A percentile compares a stretch with the other conserved stretches of the same genome.
These are phyloP conservation scores for Penicillium sp. DNA, from an alignment of 2,329 filamentous ascomycete species.

Conservation along the genomic window DNA sequence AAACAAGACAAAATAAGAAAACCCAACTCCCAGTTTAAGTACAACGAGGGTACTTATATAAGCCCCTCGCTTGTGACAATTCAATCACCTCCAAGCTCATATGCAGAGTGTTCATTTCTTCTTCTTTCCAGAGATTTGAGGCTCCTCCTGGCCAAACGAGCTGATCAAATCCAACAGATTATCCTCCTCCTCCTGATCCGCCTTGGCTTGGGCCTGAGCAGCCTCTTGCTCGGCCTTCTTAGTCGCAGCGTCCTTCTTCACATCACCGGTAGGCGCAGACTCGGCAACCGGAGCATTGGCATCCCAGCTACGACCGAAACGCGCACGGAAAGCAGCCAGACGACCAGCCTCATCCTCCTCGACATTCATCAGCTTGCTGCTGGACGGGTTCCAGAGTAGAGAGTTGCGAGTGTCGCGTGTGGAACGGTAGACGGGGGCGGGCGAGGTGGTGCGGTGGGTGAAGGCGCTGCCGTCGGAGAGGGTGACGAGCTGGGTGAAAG, in stretches of 20 bases:
- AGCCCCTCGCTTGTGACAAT: background rate
- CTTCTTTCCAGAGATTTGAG: constrained; percentile 44
- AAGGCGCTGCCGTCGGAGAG: constrained; percentile 89
- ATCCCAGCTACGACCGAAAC: constrained; percentile 87
- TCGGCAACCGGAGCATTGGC: constrained; percentile 48
- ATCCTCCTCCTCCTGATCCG: constrained; percentile 55
- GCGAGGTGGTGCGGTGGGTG: constrained; percentile 58
- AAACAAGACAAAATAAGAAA: constrained; percentile 22
- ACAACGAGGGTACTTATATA: background rate
- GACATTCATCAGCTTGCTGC: constrained; percentile 79
- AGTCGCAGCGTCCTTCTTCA: constrained; percentile 23
- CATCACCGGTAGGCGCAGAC: constrained; percentile 32
- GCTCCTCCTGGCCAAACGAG: constrained; percentile 53
- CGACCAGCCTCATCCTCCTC: constrained; percentile 95
- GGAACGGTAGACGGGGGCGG: constrained; percentile 62
- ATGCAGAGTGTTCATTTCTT: constrained; percentile 33
- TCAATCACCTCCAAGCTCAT: constrained; percentile 4
- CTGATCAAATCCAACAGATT: constrained; percentile 65
- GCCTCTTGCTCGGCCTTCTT: constrained; percentile 47
- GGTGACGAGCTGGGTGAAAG: constrained; percentile 94
- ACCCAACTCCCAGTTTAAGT: constrained; percentile 30
- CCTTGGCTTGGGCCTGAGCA: constrained; percentile 56
- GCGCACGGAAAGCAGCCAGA: constrained; percentile 80
- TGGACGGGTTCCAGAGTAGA: constrained; percentile 86
- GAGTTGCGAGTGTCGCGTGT: constrained; percentile 90